Evolutionary conservation across 352 stramenopile species (phyloP).

Genomic region (Pilasporangium apinafurcum): DNA sequence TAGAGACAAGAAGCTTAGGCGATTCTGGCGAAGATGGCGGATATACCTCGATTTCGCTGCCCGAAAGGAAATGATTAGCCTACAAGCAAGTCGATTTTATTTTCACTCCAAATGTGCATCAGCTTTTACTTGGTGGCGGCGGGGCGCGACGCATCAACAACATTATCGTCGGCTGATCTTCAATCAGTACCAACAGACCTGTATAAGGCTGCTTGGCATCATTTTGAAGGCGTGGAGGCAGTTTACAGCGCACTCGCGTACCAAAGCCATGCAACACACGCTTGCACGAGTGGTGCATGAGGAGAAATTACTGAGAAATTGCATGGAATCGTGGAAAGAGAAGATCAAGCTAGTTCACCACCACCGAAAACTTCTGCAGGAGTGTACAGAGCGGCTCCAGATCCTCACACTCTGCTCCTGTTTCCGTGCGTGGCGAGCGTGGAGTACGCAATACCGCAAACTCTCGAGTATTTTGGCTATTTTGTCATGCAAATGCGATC

Average conservation of each 20-base stretch:
- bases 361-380: slow-evolving; percentile 32
- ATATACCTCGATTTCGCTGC: not conserved
- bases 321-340: slow-evolving; percentile 17
- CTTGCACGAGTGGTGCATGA: slow-evolving; percentile 15
- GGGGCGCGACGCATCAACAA: slow-evolving; percentile 3
- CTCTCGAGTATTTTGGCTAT: slow-evolving; percentile 12
- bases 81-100: not conserved
- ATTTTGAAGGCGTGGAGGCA: slow-evolving; percentile 21
- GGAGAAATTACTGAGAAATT: slow-evolving; percentile 2
- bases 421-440: slow-evolving; percentile 44
- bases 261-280: slow-evolving; percentile 13
- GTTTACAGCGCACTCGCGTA: slow-evolving; percentile 11
- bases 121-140: slow-evolving; percentile 16
- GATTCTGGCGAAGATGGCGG: slow-evolving; percentile 4
- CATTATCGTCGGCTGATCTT: slow-evolving; percentile 12
- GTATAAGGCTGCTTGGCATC: slow-evolving; percentile 14
- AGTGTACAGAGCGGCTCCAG: slow-evolving; percentile 51
- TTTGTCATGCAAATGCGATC: slow-evolving; percentile 15
- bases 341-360: slow-evolving; percentile 9
- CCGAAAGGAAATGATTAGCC: not conserved
- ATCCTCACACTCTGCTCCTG: slow-evolving; percentile 48
- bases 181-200: slow-evolving; percentile 18
- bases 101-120: not conserved
- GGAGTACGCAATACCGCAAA: slow-evolving; percentile 21
- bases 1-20: not conserved